These are phyloP conservation scores for Hericium alpestre DNA, from an alignment of 768 basidiomycete genomes.

Conservation along the genomic window DNA sequence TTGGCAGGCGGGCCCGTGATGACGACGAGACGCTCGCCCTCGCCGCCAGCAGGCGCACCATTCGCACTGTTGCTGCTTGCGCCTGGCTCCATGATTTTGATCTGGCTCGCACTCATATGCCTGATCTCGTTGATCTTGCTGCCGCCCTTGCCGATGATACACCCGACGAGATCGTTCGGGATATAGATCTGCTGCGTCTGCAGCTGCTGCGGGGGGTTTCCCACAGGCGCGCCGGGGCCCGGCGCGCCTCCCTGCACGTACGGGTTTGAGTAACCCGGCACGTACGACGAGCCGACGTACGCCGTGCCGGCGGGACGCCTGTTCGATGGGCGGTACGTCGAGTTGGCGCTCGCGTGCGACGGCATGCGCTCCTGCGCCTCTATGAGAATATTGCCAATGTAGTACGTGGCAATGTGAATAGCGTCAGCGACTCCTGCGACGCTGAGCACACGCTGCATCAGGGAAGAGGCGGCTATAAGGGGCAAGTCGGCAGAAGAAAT, in stretches of 20 bases:
- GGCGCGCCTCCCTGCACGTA: conserved; percentile 19
- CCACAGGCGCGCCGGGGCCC: conserved; percentile 25
- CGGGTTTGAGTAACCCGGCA: conserved; percentile 51
- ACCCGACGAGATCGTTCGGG: conserved; percentile 93
- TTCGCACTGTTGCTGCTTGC: conserved; percentile 59
- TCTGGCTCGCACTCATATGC: conserved; percentile 88
- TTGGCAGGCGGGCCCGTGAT: conserved; percentile 93
- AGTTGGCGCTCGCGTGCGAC: conserved; percentile 40
- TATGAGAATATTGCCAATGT: conserved; percentile 95
- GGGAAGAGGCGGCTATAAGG: conserved; percentile 10
- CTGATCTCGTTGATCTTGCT: conserved; percentile 99
- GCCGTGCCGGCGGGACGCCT: conserved; percentile 31
- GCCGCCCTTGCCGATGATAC: conserved; percentile 96
- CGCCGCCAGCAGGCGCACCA: conserved; percentile 64
- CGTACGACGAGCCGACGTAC: conserved; percentile 50
- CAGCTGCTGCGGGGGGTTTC: conserved; percentile 55
- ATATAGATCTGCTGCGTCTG: conserved; percentile 98
- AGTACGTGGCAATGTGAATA: conserved; percentile 98
- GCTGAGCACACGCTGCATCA: conserved; percentile 78
- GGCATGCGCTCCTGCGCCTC: conserved; percentile 84
- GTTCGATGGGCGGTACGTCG: conserved; percentile 60
- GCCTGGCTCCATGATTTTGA: conserved; percentile 98
- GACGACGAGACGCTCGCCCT: conserved; percentile 87
- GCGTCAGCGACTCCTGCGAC: conserved; percentile 98
- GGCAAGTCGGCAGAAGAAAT: conserved; percentile 3